phyloP scores from a whole-genome alignment of 768 basidiomycete species.

The Hypsizygus marmoreus region DNA sequence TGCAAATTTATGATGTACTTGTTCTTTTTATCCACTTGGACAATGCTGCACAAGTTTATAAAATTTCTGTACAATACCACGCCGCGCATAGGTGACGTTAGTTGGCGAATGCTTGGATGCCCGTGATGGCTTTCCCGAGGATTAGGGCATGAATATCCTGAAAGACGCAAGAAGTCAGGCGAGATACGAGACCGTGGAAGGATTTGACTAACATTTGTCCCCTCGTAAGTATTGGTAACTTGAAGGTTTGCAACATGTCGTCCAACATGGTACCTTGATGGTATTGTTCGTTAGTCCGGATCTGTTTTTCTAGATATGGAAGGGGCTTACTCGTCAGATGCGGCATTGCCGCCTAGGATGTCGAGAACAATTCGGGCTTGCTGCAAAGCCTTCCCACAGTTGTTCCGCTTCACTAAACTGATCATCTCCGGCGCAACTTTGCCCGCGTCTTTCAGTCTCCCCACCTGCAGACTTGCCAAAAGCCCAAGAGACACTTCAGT shows the following conservation, averaged over 20 bases:
- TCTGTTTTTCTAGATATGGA: too few relatives aligned
- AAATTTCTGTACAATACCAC: too few relatives aligned
- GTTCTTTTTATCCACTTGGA: background rate
- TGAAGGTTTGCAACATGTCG: slow-evolving; percentile 93
- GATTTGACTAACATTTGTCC: slow-evolving; percentile 54
- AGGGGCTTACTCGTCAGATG: slow-evolving; percentile 79
- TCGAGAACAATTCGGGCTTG: slow-evolving; percentile 83
- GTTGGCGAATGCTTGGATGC: slow-evolving; percentile 80
- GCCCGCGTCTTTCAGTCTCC: slow-evolving; percentile 82
- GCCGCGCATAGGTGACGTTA: too few relatives aligned
- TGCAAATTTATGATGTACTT: slow-evolving; percentile 53
- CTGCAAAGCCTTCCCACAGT: slow-evolving; percentile 89
- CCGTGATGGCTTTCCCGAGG: slow-evolving; percentile 91
- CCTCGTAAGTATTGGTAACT: slow-evolving; percentile 96
- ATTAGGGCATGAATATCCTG: slow-evolving; percentile 92
- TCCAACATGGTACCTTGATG: slow-evolving; percentile 83
- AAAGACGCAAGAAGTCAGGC: slow-evolving; percentile 11
- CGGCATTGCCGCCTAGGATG: slow-evolving; percentile 93
- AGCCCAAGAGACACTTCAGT: slow-evolving; percentile 82
- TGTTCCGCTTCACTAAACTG: slow-evolving; percentile 93
- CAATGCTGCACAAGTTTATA: too few relatives aligned
- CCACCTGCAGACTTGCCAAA: slow-evolving; percentile 75
- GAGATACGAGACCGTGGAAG: slow-evolving; percentile 12
- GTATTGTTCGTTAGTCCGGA: too few relatives aligned
- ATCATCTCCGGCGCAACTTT: slow-evolving; percentile 87